phyloP scores from a whole-genome alignment of 495 filamentous ascomycete species.

The Evansstolkia leycettana region DNA sequence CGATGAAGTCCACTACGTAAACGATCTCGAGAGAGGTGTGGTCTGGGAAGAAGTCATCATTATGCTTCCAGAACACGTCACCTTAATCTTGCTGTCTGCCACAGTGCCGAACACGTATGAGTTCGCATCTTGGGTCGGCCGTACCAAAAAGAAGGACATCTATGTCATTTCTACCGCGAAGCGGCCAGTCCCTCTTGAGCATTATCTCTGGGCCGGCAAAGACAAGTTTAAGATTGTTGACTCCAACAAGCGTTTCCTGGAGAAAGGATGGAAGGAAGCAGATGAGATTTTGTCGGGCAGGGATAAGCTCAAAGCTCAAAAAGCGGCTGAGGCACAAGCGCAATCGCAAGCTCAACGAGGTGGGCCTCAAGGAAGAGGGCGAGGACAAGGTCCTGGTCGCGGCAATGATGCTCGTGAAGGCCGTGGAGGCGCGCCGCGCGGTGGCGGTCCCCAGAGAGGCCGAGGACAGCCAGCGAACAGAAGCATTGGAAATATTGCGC shows the following conservation, averaged over 20 bases:
- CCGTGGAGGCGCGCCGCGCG: constrained; percentile 32
- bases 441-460: constrained; percentile 39
- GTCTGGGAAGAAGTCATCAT: constrained; percentile 99
- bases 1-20: constrained; percentile 98
- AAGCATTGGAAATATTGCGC: constrained; percentile 76
- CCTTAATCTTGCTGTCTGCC: constrained; percentile 85
- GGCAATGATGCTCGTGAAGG: constrained; percentile 12
- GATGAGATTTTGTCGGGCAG: constrained; percentile 70
- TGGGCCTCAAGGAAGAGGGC: constrained; percentile 32
- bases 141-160: constrained; percentile 97
- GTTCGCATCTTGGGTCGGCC: constrained; percentile 96
- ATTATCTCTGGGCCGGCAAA: constrained; percentile 91
- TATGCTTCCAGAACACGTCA: constrained; percentile 95
- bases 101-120: constrained; percentile 96
- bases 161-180: constrained; percentile 98
- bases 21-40: constrained; percentile 91
- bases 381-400: constrained; percentile 27
- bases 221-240: constrained; percentile 90
- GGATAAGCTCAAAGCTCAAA: constrained; percentile 59
- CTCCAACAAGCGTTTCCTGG: constrained; percentile 77
- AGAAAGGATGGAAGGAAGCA: constrained; percentile 89
- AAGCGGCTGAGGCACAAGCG: constrained; percentile 34
- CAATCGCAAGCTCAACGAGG: constrained; percentile 39
- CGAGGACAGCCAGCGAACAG: constrained; percentile 44
- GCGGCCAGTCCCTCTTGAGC: constrained; percentile 86